Percentiles rank a stretch among this genome's conserved stretches.
Conservation (phyloP, 805 yeast genomes). For the Vanderwaltozyma tropicalis region DNA sequence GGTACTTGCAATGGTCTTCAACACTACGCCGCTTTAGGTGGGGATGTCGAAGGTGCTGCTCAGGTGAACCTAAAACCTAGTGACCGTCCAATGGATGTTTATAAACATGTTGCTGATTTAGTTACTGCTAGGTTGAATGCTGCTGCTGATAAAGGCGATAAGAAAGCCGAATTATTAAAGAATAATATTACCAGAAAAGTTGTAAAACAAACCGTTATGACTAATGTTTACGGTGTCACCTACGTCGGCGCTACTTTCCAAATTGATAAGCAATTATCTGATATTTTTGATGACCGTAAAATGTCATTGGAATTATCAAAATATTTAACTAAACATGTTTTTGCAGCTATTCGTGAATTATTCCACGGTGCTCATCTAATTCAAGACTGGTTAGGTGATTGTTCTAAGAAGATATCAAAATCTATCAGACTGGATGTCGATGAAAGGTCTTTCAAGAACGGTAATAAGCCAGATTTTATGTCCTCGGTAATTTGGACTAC, state of each 20-base stretch:
- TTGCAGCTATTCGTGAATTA: slow-evolving; percentile 72
- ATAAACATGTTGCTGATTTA: slow-evolving; percentile 55
- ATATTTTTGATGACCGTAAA: slow-evolving; percentile 40
- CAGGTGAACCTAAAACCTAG: slow-evolving; percentile 69
- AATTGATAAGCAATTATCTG: slow-evolving; percentile 66
- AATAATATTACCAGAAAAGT: slow-evolving; percentile 73
- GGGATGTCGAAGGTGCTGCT: slow-evolving; percentile 72
- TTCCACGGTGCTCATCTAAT: slow-evolving; percentile 88
- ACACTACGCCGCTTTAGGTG: slow-evolving; percentile 81
- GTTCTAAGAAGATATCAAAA: slow-evolving; percentile 71
- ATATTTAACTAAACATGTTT: slow-evolving; percentile 69
- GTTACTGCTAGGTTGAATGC: slow-evolving; percentile 45
- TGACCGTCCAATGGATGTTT: slow-evolving; percentile 69
- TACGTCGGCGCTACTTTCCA: slow-evolving; percentile 87
- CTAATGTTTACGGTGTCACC: slow-evolving; percentile 95
- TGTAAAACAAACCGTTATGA: slow-evolving; percentile 96
- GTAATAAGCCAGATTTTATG: slow-evolving; percentile 52
- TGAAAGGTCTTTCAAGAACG: slow-evolving; percentile 31
- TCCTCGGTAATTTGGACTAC: slow-evolving; percentile 96
- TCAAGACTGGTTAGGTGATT: slow-evolving; percentile 91
- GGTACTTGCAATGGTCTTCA: slow-evolving; percentile 83
- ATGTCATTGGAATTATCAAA: slow-evolving; percentile 40
- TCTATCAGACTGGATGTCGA: slow-evolving; percentile 62
- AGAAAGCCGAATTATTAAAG: slow-evolving; percentile 39
- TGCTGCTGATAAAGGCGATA: slow-evolving; percentile 45